Percentiles rank a stretch among this genome's conserved stretches.
Conservation (phyloP, 129 eudicot species). For the Saposhnikovia divaricata region DNA sequence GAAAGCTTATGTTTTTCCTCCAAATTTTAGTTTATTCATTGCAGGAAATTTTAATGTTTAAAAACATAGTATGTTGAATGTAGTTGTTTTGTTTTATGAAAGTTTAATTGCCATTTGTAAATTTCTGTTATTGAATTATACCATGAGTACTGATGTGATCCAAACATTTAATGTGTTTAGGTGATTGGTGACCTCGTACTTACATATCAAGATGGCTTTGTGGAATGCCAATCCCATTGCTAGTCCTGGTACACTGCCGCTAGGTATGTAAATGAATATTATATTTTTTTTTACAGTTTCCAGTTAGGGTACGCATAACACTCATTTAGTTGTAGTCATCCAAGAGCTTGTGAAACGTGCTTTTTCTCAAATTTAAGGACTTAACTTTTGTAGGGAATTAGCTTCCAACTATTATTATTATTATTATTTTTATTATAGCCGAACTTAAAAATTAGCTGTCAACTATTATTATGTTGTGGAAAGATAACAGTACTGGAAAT, state of each 20-base stretch:
- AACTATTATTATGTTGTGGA: no score
- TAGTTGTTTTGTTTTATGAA: neutral
- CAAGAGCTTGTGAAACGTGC: neutral
- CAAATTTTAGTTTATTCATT: neutral
- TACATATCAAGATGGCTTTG: constrained; percentile 31
- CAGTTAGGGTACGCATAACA: neutral
- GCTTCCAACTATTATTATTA: neutral
- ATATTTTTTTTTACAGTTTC: neutral
- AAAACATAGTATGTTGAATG: neutral
- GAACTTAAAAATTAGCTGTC: neutral
- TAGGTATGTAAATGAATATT: constrained; percentile 27
- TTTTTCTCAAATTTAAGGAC: neutral
- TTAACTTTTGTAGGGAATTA: neutral
- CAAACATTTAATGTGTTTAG: neutral
- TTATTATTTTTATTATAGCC: neutral
- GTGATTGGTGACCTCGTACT: constrained; percentile 10
- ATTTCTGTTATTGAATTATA: neutral
- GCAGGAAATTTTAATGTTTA: no score
- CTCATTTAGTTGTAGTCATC: neutral
- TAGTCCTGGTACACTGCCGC: constrained; percentile 25
- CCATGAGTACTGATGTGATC: neutral
- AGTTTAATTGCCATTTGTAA: neutral
- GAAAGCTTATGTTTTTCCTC: neutral
- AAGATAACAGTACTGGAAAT: neutral
- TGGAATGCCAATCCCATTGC: constrained; percentile 30